phyloP scores from a whole-genome alignment of 1,139 yeast species.

The Kodamaea suecica region DNA sequence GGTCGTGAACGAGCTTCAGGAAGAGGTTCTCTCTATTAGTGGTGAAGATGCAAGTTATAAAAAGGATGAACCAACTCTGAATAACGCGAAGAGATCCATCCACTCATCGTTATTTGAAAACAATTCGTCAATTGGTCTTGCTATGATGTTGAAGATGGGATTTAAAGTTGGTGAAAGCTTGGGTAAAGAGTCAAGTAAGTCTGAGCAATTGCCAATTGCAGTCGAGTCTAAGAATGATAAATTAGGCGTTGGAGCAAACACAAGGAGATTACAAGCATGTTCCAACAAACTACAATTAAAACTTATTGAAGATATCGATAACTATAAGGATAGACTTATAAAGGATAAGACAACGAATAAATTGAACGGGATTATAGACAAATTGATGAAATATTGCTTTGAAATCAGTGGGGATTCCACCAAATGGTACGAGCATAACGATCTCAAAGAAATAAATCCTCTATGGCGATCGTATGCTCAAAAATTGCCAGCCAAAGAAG shows the following conservation, averaged over 20 bases:
- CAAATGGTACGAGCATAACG: constrained; percentile 10
- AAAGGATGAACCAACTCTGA: neutral
- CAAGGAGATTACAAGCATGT: neutral
- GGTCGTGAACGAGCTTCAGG: neutral
- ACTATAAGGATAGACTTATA: constrained; percentile 4
- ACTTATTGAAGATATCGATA: neutral
- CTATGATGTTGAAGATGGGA: constrained; percentile 59
- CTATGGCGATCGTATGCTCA: constrained; percentile 26
- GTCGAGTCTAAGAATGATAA: constrained; percentile 13
- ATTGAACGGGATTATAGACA: constrained; percentile 7
- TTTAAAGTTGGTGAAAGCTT: constrained; percentile 43
- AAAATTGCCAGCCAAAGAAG: constrained; percentile 4
- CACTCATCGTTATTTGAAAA: constrained; percentile 11
- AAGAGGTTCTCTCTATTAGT: neutral
- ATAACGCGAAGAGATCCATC: neutral
- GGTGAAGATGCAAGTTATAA: neutral
- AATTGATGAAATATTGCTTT: constrained; percentile 24
- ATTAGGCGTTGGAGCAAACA: constrained; percentile 13
- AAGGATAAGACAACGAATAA: constrained; percentile 5
- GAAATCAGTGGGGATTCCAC: constrained; percentile 28
- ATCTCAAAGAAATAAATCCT: constrained; percentile 14
- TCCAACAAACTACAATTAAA: neutral
- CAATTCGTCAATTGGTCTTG: constrained; percentile 39
- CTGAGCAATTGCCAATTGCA: constrained; percentile 10
- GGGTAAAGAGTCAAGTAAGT: constrained; percentile 23